These are phyloP conservation scores for Globisporangium rhizosaccharum DNA, from an alignment of 352 stramenopile genomes.

Conservation along the genomic window DNA sequence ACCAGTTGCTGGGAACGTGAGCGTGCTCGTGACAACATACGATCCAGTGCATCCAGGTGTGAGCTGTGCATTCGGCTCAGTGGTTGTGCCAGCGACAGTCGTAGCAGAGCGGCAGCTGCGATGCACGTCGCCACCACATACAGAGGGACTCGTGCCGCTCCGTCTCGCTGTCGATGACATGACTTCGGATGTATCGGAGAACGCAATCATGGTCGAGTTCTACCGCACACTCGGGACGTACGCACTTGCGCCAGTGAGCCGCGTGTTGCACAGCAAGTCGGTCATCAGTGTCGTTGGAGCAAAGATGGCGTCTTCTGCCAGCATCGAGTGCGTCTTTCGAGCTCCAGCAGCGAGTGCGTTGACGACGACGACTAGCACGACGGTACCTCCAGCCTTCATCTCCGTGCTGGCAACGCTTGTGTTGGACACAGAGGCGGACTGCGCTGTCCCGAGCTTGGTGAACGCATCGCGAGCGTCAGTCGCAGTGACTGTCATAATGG, in stretches of 20 bases:
- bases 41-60: conserved; percentile 16
- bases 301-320: conserved; percentile 11
- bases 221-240: conserved; percentile 10
- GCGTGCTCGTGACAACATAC: conserved; percentile 14
- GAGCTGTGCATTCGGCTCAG: conserved; percentile 31
- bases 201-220: conserved; percentile 32
- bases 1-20: conserved; percentile 7
- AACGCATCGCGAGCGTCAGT: background rate
- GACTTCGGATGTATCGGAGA: conserved; percentile 24
- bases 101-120: conserved; percentile 10
- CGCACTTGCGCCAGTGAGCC: conserved; percentile 20
- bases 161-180: conserved; percentile 18
- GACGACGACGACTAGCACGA: background rate
- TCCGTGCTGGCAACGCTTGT: conserved; percentile 2
- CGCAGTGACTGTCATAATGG: conserved; percentile 20
- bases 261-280: conserved; percentile 27
- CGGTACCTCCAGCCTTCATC: background rate
- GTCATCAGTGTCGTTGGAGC: conserved; percentile 19
- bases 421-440: conserved; percentile 7
- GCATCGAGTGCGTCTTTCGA: conserved; percentile 24
- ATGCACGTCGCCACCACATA: conserved; percentile 28
- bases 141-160: conserved; percentile 15
- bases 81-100: conserved; percentile 16
- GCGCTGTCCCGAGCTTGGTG: conserved; percentile 3
- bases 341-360: background rate